Conservation (phyloP, 2,329 filamentous ascomycete species). For the Rhynchosporium agropyri region DNA sequence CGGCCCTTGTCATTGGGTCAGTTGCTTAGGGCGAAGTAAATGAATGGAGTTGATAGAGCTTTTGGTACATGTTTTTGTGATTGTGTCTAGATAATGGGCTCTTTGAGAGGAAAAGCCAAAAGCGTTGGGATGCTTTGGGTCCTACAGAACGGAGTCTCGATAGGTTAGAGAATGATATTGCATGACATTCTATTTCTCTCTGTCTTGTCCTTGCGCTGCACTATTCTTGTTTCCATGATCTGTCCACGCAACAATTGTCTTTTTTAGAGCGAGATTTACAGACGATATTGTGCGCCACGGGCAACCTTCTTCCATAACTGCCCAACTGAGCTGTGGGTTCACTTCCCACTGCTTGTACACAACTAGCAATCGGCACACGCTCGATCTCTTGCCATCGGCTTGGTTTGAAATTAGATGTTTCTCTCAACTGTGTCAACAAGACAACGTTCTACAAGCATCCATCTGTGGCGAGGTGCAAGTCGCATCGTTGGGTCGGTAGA, state of each 20-base stretch:
- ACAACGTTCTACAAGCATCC: too few species aligned
- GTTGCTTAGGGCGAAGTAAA: conserved; percentile 55
- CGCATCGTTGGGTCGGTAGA: too few species aligned
- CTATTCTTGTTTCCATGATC: neutral
- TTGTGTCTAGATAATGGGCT: conserved; percentile 39
- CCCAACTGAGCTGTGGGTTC: too few species aligned
- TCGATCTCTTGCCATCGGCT: too few species aligned
- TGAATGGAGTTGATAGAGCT: conserved; percentile 36
- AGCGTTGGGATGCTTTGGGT: conserved; percentile 15
- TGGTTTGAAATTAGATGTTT: too few species aligned
- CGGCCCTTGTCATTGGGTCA: conserved; percentile 79
- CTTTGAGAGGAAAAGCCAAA: conserved; percentile 22
- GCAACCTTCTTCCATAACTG: too few species aligned
- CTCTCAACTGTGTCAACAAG: too few species aligned
- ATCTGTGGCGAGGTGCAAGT: too few species aligned
- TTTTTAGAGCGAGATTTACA: too few species aligned
- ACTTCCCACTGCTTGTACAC: too few species aligned
- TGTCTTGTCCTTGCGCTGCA: neutral
- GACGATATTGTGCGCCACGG: too few species aligned
- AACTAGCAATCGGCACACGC: too few species aligned
- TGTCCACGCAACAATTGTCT: neutral
- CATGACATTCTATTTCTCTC: neutral
- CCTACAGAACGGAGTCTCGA: conserved; percentile 23
- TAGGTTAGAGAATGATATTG: conserved; percentile 23
- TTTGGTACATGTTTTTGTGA: conserved; percentile 34